A percentile compares a stretch with the other conserved stretches of the same genome.
These are phyloP conservation scores for Aplosporella prunicola DNA, from an alignment of 2,329 filamentous ascomycete species.

Conservation along the genomic window DNA sequence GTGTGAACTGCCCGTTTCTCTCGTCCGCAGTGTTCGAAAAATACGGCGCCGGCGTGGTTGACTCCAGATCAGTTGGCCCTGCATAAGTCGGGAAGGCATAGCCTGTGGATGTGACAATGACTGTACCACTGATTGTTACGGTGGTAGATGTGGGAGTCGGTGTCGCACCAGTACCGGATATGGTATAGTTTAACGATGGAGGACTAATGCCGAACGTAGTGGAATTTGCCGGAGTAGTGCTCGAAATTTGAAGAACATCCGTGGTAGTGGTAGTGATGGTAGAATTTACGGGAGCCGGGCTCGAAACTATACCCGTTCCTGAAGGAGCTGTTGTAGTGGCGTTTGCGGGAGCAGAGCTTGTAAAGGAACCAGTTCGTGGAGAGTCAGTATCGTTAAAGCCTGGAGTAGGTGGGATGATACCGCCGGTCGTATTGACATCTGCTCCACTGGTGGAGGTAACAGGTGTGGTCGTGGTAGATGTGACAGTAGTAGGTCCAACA, in stretches of 20 bases:
- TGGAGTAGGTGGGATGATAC: background rate
- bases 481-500: too few relatives aligned
- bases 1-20: background rate
- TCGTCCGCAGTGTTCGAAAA: background rate
- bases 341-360: background rate
- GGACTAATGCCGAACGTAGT: background rate
- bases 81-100: too few relatives aligned
- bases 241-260: background rate
- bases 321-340: background rate
- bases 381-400: background rate
- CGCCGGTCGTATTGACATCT: too few relatives aligned
- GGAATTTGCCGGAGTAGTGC: background rate
- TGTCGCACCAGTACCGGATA: background rate
- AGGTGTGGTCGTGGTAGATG: too few relatives aligned
- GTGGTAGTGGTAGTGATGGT: background rate
- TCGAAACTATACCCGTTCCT: background rate
- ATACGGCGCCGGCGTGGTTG: background rate
- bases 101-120: too few relatives aligned
- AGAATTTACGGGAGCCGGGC: background rate
- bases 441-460: too few relatives aligned
- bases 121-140: background rate
- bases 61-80: background rate
- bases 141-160: background rate
- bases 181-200: background rate
- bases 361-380: background rate